Evolutionary conservation across 257 asterid genomes (phyloP), one percentile per base, ranked within the genome.

Genomic region (Handroanthus guayacan): DNA sequence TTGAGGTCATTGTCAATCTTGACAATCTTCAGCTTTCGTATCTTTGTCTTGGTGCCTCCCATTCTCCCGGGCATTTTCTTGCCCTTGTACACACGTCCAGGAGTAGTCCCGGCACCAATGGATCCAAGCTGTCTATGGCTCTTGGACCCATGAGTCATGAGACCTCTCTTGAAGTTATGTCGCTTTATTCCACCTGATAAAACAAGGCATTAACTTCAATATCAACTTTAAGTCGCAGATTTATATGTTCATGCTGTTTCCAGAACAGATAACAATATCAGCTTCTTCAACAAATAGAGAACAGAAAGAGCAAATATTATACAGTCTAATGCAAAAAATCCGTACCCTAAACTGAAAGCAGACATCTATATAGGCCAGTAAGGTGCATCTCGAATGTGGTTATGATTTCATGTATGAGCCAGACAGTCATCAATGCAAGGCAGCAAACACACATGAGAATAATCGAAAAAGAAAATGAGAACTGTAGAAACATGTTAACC

Each of bases 11-110:
- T 88, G 66, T 95, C 99, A 4, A 95, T 91, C 92, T 95, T 95
- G 71, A 95, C 66, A 37, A 95, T 76, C 93, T 85, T 86, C 69
- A 95, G 88, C 87, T 95, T 95, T 71, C 97, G 79, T 1, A 89
- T 91, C 94, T 95, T 95, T 0, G 86, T 85, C 84, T 88, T 88
- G n/a, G 92, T 82, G 61, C 97, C 97, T 37, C 99, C 99, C 99
- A 95, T 92, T 81, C 97, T 83, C 73, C 99, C 99, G 0, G 99
- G 97, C 99, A 95, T 95, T 82, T 95, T 95, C 96, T 95, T 95
- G 58, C 99, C 99, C 57, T 56, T 56, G 77, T 92, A 95, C 13
- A 95, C 99, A 0, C 97, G 92, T 18, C 99, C 99, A 5, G 99
- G 99, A 3, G 99, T 95, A 5, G 98, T 95, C 5, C 99, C 99